Percentiles rank a stretch among this genome's conserved stretches.
Evolutionary conservation across 345 rosid species (phyloP).

Genomic region (Alliaria petiolata): DNA sequence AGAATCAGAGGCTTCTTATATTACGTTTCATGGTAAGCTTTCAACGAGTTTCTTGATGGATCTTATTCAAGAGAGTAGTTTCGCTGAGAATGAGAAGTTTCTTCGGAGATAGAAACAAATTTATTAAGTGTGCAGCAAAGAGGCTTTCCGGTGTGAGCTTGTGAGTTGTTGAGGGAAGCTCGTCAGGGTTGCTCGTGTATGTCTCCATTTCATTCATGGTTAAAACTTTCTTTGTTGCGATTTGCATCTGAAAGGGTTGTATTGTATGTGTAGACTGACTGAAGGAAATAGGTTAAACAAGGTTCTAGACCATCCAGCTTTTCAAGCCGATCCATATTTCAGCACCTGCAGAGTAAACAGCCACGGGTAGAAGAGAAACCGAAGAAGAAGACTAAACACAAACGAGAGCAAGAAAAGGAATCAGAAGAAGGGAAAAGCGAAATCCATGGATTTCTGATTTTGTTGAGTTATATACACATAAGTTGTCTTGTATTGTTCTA

Average conservation of each 20-base stretch:
- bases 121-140: no score
- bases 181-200: slow-evolving; percentile 58
- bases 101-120: no score
- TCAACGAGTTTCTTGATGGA: no score
- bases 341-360: slow-evolving; percentile 61
- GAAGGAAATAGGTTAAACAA: slow-evolving; percentile 57
- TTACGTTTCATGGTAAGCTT: no score
- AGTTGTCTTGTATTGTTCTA: no score
- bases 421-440: slow-evolving; percentile 36
- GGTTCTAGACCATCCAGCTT: slow-evolving; percentile 66
- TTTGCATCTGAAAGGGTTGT: neutral
- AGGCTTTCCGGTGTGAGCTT: no score
- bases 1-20: no score
- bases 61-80: no score
- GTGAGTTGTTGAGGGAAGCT: no score
- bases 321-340: slow-evolving; percentile 69
- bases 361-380: slow-evolving; percentile 59
- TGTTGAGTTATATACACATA: neutral
- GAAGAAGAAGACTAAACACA: slow-evolving; percentile 43
- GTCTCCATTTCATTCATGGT: slow-evolving; percentile 6
- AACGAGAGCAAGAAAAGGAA: slow-evolving; percentile 54
- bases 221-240: neutral
- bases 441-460: slow-evolving; percentile 43
- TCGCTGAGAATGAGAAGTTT: no score
- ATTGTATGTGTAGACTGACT: slow-evolving; percentile 45